These are phyloP conservation scores for Lachnellula occidentalis DNA, from an alignment of 2,329 filamentous ascomycete species.

Conservation along the genomic window DNA sequence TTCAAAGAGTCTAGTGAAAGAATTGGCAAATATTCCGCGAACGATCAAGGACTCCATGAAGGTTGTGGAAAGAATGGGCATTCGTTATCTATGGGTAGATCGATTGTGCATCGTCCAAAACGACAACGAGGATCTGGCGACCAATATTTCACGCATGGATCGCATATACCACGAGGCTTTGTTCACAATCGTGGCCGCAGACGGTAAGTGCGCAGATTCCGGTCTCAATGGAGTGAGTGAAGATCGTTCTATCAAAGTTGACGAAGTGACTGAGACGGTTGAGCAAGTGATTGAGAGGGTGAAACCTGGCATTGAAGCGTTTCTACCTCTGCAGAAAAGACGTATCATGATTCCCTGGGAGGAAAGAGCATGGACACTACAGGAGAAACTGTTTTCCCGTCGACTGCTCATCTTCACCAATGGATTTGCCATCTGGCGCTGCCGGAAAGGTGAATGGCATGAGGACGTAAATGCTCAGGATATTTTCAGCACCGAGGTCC, in stretches of 20 bases:
- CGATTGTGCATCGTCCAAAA: slow-evolving; percentile 35
- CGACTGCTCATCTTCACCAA: slow-evolving; percentile 33
- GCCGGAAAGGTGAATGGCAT: neutral
- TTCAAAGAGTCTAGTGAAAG: neutral
- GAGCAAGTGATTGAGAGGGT: neutral
- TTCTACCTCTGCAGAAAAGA: slow-evolving; percentile 30
- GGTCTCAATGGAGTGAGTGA: slow-evolving; percentile 14
- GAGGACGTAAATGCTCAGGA: slow-evolving; percentile 22
- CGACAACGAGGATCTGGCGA: slow-evolving; percentile 35
- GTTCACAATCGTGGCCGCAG: slow-evolving; percentile 39
- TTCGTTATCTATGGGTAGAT: slow-evolving; percentile 43
- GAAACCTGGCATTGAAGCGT: neutral
- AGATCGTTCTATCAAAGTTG: neutral
- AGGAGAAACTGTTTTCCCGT: neutral
- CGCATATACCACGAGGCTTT: slow-evolving; percentile 41
- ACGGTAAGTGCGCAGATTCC: slow-evolving; percentile 31
- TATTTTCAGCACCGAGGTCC: neutral
- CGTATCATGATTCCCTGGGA: neutral
- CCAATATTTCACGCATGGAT: slow-evolving; percentile 41
- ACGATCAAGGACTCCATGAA: slow-evolving; percentile 37
- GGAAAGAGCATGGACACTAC: neutral
- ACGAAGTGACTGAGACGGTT: neutral
- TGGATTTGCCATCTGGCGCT: neutral
- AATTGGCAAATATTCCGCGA: neutral
- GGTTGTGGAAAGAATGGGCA: slow-evolving; percentile 39